Evolutionary conservation across 2,329 filamentous ascomycete species (phyloP).

Genomic region (Colletotrichum endophyticum): DNA sequence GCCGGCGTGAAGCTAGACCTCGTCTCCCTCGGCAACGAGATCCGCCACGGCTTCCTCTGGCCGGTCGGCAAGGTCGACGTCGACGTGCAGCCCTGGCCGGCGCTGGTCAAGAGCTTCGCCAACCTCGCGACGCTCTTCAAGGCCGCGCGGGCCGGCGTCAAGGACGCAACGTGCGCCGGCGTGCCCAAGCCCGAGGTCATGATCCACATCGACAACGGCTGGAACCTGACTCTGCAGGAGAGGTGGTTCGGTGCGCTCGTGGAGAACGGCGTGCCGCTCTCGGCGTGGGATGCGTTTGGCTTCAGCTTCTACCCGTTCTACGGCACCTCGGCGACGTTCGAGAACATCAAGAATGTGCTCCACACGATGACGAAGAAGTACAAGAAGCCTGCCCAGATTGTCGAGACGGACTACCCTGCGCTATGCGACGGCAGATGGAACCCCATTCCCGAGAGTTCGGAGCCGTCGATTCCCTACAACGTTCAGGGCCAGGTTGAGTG

Average conservation of each 20-base stretch:
- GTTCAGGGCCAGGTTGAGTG: constrained; percentile 9
- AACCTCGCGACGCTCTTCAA: constrained; percentile 30
- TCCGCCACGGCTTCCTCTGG: constrained; percentile 36
- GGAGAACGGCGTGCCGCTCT: constrained; percentile 11
- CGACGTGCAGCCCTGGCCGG: constrained; percentile 33
- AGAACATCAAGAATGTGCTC: constrained; percentile 2
- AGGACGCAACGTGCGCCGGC: constrained; percentile 11
- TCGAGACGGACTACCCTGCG: constrained; percentile 18
- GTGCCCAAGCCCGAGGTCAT: constrained; percentile 23
- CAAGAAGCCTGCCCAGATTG: constrained; percentile 13
- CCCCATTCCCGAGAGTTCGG: constrained; percentile 7
- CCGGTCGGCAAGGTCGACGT: constrained; percentile 35
- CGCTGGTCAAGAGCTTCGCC: constrained; percentile 34
- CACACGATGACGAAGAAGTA: constrained; percentile 8
- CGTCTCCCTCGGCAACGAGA: constrained; percentile 42
- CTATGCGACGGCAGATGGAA: constrained; percentile 13
- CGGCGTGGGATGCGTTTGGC: constrained; percentile 12
- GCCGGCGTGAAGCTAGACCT: constrained; percentile 40
- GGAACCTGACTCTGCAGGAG: constrained; percentile 18
- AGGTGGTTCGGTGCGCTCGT: constrained; percentile 14
- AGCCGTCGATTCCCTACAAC: constrained; percentile 15
- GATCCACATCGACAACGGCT: constrained; percentile 18
- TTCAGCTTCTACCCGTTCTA: constrained; percentile 19
- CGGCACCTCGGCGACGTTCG: constrained; percentile 14
- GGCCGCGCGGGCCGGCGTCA: constrained; percentile 23